These are phyloP conservation scores for Xylariaceae sp. DNA, from an alignment of 2,329 filamentous ascomycete species.

Conservation along the genomic window DNA sequence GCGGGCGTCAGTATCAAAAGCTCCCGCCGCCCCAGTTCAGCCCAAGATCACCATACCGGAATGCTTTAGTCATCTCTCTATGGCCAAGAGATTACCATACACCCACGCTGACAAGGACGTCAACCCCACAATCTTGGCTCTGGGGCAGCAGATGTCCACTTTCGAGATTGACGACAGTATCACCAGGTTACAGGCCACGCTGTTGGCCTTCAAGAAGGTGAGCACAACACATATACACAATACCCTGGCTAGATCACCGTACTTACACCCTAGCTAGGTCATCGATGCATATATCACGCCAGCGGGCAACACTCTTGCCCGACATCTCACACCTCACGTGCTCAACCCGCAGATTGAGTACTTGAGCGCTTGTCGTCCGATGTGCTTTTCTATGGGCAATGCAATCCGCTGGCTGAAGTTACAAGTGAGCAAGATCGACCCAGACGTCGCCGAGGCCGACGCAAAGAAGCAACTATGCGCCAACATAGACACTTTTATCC, in stretches of 20 bases:
- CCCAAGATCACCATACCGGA: conserved; percentile 64
- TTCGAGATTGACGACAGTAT: conserved; percentile 89
- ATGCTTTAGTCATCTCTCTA: conserved; percentile 79
- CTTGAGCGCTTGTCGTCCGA: conserved; percentile 86
- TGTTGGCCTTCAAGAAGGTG: conserved; percentile 86
- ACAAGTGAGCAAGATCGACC: conserved; percentile 84
- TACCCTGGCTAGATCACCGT: background rate
- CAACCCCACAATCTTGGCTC: conserved; percentile 76
- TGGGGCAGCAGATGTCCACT: conserved; percentile 86
- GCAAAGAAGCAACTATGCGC: conserved; percentile 76
- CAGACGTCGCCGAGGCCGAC: conserved; percentile 73
- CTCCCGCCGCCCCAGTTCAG: conserved; percentile 40
- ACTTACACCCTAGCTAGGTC: conserved; percentile 51
- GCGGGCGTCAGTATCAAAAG: conserved; percentile 30
- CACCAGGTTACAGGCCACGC: conserved; percentile 78
- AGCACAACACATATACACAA: background rate
- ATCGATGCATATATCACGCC: conserved; percentile 92
- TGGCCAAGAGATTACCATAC: conserved; percentile 54
- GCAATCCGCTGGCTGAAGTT: conserved; percentile 93
- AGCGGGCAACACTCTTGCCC: conserved; percentile 74
- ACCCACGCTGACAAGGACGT: conserved; percentile 69
- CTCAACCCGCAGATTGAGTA: conserved; percentile 95
- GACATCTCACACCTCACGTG: conserved; percentile 86
- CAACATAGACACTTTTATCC: conserved; percentile 84
- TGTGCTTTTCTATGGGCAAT: conserved; percentile 96